Evolutionary conservation across 805 yeast species (phyloP).

Genomic region (Spathaspora girioi): DNA sequence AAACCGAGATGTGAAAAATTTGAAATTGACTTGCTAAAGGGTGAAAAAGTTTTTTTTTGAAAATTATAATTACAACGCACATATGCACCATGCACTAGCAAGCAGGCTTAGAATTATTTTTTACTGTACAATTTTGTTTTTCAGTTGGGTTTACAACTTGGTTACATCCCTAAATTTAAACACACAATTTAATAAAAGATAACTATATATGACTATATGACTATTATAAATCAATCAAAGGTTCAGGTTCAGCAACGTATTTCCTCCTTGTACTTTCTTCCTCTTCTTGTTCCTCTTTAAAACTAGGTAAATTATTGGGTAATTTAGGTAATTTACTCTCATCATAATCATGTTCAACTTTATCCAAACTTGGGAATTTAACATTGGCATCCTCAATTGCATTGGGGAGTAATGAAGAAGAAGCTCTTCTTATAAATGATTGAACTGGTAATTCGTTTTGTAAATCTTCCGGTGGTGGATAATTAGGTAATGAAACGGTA

Average conservation of each 20-base stretch:
- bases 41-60: not conserved
- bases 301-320: constrained; percentile 5
- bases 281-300: constrained; percentile 4
- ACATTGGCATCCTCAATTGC: constrained; percentile 11
- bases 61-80: not conserved
- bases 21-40: not conserved
- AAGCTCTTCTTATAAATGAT: constrained; percentile 6
- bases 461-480: constrained; percentile 9
- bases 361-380: constrained; percentile 10
- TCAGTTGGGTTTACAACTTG: not conserved
- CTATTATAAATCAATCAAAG: constrained; percentile 35
- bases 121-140: too few species aligned
- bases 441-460: constrained; percentile 1
- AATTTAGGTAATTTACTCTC: not conserved
- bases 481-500: constrained; percentile 5
- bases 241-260: constrained; percentile 32
- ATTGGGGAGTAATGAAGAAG: constrained; percentile 8
- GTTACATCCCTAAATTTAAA: not conserved
- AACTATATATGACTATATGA: not conserved
- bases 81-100: too few species aligned
- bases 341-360: constrained; percentile 7
- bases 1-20: not conserved
- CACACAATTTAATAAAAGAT: not conserved
- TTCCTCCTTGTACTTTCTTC: constrained; percentile 4
- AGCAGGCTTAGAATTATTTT: too few species aligned